Base-by-base conservation (phyloP, 164 flowering plant species). In the Tetracentron sinense region DNA sequence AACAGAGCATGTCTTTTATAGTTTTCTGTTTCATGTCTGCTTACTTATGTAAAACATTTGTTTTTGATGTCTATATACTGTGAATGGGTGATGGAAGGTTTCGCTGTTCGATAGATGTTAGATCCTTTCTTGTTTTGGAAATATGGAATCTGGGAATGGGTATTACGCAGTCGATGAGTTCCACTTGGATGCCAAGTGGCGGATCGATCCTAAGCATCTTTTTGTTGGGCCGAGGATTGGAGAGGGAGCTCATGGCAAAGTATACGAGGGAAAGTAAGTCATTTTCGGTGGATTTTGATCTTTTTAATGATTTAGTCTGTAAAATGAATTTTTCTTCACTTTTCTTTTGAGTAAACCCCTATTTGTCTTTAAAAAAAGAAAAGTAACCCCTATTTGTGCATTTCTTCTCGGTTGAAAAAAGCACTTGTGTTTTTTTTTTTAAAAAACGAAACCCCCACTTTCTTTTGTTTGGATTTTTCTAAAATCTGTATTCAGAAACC, bases 211-310 rank as follows among this genome's bases (percentile, higher is more conserved):
- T 0, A 85, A 86, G 74, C 89, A 69, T 29, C 86, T 93, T 1
- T 87, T 93, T 72, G 96, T 93, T 64, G 97, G 98, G 1, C 96
- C 98, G 0, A 89, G 79, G 74, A 89, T 93, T 73, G 96, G 97
- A 31, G 97, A 90, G 65, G 96, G 98, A 50, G 97, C 95, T 71
- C 97, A 93, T 79, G 97, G 92, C 70, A 93, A 93, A 80, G 98
- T 90, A 6, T 90, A 90, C 30, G 91, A 93, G 72, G 98, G 97
- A 69, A 90, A 90, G 98, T 93, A 83, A 88, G 98, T 87, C 54
- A 3, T 7, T 60, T n/a, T n/a, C 26, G 25, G 59, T 62, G 33
- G 22, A 33, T 53, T 30, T 7, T 16, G 31, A 19, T 58, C 42
- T 17, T 2, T 23, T 23, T 38, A 38, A 1, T 8, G 44, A 38